These are phyloP conservation scores for Syncephalastrum contaminatum DNA, from an alignment of 371 early-diverging fungal genomes.

Conservation along the genomic window DNA sequence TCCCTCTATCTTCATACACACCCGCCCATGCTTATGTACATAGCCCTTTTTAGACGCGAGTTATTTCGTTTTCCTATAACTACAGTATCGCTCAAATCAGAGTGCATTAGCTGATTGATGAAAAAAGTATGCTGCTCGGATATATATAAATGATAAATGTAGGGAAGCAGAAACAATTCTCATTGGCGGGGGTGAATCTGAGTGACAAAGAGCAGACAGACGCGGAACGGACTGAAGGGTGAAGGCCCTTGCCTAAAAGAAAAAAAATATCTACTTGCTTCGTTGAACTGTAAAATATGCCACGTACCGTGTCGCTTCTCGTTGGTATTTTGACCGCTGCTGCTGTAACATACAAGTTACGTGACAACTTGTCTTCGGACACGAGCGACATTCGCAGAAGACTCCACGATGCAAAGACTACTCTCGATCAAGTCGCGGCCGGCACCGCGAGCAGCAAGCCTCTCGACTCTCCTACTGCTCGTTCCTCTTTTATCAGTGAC, in stretches of 20 bases:
- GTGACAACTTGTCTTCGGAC: slow-evolving; percentile 20
- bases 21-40: too few relatives aligned
- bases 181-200: too few relatives aligned
- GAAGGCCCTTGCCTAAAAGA: slow-evolving; percentile 2
- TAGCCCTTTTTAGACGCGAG: too few relatives aligned
- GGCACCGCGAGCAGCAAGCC: slow-evolving; percentile 16
- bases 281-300: slow-evolving; percentile 23
- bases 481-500: slow-evolving; percentile 15
- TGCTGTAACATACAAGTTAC: slow-evolving; percentile 31
- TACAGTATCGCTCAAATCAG: too few relatives aligned
- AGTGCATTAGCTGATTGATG: too few relatives aligned
- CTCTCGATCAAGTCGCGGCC: slow-evolving; percentile 23
- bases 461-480: slow-evolving; percentile 2
- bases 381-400: slow-evolving; percentile 19
- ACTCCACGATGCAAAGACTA: slow-evolving; percentile 17
- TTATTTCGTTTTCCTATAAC: too few relatives aligned
- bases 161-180: too few relatives aligned
- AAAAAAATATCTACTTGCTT: slow-evolving; percentile 4
- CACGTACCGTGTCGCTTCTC: slow-evolving; percentile 29
- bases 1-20: too few relatives aligned
- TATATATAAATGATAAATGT: too few relatives aligned
- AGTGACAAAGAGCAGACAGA: too few relatives aligned
- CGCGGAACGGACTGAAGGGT: too few relatives aligned
- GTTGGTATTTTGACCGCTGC: slow-evolving; percentile 35
- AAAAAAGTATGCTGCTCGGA: too few relatives aligned